Evolutionary conservation across 2,329 filamentous ascomycete species (phyloP), one percentile per base, ranked within the genome.

Genomic region (Claviceps spartinae): DNA sequence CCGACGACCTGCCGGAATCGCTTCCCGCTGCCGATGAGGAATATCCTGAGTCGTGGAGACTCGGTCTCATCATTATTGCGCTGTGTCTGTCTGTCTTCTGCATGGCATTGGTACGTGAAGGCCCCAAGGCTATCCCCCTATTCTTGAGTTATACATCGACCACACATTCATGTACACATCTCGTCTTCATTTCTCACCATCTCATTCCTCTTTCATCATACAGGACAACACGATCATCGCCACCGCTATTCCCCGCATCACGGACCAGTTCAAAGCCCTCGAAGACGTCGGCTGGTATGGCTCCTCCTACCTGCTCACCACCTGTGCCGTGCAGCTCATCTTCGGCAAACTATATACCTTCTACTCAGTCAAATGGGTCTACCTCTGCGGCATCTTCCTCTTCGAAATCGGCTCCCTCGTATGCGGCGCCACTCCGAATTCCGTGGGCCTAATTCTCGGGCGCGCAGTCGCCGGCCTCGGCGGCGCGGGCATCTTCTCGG

Each of bases 401-500:
- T 63, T 64, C 49, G 60, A 64, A 47, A 45, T 65, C 30, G 64
- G 64, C 26, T 66, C 63, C 11, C 55, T 62, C 47, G 53, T 68
- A 42, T 65, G 65, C 52, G 66, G 53, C 20, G 53, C 53, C 6
- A 62, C 66, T 0, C 65, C 62, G 2, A 59, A 61, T 51, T 65
- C 63, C 36, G 53, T 61, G 9, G 59, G 61, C 5, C 63, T 69
- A 49, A 69, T 69, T 49, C 52, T 65, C 30, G 67, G 67, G 36
- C 60, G 67, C 5, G 65, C 65, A 16, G 57, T 69, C 16, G 61
- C 66, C 0, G 67, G 67, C 5, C 55, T 68, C 24, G 73, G 73
- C 36, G 63, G 72, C 14, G 67, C 75, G 11, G 70, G 70, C 22
- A 69, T 70, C 50, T 74, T 75, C 58, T 72, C 70, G 18, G 74